Evolutionary conservation across 2,329 filamentous ascomycete genomes (phyloP).

Genomic region (Ceratocystis cubensis): DNA sequence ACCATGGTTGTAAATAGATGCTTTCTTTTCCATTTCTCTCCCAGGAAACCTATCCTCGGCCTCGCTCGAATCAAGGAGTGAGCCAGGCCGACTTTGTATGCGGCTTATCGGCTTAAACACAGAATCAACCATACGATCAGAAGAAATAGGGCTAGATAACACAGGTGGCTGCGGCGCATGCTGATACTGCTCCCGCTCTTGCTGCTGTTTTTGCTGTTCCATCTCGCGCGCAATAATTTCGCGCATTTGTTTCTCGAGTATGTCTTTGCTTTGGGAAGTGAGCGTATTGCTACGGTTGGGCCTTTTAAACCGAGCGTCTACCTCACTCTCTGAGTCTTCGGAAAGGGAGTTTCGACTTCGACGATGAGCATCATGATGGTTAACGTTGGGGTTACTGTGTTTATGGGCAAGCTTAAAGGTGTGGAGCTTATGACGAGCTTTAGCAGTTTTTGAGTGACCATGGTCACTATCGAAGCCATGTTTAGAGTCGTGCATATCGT

Average conservation of each 20-base stretch:
- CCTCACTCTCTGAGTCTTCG: conserved; percentile 48
- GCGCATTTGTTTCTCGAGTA: conserved; percentile 50
- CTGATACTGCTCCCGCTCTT: conserved; percentile 9
- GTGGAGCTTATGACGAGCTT: conserved; percentile 19
- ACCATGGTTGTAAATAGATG: conserved; percentile 26
- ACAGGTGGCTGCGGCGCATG: neutral
- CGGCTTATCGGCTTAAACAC: conserved; percentile 27
- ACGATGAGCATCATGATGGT: conserved; percentile 41
- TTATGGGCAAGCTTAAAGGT: conserved; percentile 31
- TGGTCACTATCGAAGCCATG: conserved; percentile 19
- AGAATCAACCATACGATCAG: neutral
- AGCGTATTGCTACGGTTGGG: conserved; percentile 36
- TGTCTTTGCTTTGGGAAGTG: conserved; percentile 37
- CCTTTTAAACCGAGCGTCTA: conserved; percentile 31
- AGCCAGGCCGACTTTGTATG: conserved; percentile 29
- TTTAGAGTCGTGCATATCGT: conserved; percentile 24
- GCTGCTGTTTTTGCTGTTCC: conserved; percentile 25
- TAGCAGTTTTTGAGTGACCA: conserved; percentile 15
- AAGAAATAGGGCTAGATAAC: neutral
- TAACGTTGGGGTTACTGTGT: conserved; percentile 38
- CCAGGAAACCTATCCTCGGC: conserved; percentile 26
- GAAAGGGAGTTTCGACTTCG: conserved; percentile 42
- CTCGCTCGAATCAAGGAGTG: conserved; percentile 32
- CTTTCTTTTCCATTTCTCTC: conserved; percentile 22
- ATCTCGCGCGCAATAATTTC: conserved; percentile 47